Evolutionary conservation across 108 stramenopile genomes (phyloP).

Genomic region (Aureococcus anophagefferens): DNA sequence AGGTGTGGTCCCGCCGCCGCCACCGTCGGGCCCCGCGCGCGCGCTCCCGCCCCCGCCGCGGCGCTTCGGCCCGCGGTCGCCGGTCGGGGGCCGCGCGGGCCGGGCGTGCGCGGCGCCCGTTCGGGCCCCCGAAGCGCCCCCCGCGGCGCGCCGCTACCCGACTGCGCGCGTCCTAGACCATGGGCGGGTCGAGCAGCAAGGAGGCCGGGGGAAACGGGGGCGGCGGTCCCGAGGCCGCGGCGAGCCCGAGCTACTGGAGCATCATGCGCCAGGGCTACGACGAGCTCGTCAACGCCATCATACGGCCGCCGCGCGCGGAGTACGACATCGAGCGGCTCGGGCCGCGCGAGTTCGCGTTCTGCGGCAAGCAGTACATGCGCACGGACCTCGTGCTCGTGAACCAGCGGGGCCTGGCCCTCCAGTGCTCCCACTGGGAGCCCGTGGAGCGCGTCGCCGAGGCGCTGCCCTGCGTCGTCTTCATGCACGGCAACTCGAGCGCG

Average conservation of each 20-base stretch:
- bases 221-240: no score
- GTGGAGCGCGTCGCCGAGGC: conserved; percentile 53
- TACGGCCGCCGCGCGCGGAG: conserved; percentile 84
- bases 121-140: no score
- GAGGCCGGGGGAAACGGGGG: no score
- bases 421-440: conserved; percentile 93
- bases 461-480: conserved; percentile 60
- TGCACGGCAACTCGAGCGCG: conserved; percentile 84
- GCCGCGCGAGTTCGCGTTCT: conserved; percentile 48
- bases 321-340: conserved; percentile 56
- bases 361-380: conserved; percentile 62
- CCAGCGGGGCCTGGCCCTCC: conserved; percentile 66
- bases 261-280: conserved; percentile 76
- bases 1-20: no score
- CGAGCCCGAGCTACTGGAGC: conserved; percentile 23
- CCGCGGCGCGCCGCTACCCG: no score
- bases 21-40: no score
- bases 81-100: no score
- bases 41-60: no score
- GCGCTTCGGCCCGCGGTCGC: no score
- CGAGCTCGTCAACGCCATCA: conserved; percentile 91
- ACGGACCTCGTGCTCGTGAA: conserved; percentile 85
- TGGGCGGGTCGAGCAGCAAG: no score
- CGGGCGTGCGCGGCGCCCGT: no score
- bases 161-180: no score